Conservation (phyloP, 83 land plant genomes). For the Picea abies region DNA sequence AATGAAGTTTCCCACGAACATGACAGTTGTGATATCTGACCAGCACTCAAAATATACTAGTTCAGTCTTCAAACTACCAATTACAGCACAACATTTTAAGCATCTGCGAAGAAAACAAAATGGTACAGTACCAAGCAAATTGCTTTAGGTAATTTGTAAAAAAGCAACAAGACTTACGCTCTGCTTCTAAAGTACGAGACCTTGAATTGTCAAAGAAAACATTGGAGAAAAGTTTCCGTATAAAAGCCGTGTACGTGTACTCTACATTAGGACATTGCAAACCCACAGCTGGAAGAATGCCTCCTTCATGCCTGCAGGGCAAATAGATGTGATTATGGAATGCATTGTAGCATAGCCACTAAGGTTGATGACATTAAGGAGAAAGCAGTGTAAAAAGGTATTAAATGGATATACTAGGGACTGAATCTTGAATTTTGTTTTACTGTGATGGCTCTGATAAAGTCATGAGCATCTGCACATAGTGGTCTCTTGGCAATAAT, state of each 20-base stretch:
- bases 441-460: not conserved
- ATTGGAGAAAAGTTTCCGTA: not conserved
- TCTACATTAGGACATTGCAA: not conserved
- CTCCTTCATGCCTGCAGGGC: conserved; percentile 44
- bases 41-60: conserved; percentile 12
- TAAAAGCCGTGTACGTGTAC: not conserved
- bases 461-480: not conserved
- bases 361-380: not conserved
- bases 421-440: not conserved
- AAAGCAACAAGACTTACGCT: conserved; percentile 6
- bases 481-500: not conserved
- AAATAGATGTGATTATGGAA: not conserved
- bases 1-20: conserved; percentile 96
- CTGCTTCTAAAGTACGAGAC: not conserved
- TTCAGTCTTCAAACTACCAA: conserved; percentile 17
- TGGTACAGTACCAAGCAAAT: not conserved
- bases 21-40: conserved; percentile 75
- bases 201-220: not conserved
- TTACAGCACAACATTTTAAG: conserved; percentile 4
- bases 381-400: not conserved
- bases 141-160: not conserved
- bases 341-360: not conserved
- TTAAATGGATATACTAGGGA: not conserved
- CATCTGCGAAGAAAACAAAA: not conserved
- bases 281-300: conserved; percentile 23